phyloP scores from a whole-genome alignment of 768 basidiomycete species.

The Auricularia sp. region DNA sequence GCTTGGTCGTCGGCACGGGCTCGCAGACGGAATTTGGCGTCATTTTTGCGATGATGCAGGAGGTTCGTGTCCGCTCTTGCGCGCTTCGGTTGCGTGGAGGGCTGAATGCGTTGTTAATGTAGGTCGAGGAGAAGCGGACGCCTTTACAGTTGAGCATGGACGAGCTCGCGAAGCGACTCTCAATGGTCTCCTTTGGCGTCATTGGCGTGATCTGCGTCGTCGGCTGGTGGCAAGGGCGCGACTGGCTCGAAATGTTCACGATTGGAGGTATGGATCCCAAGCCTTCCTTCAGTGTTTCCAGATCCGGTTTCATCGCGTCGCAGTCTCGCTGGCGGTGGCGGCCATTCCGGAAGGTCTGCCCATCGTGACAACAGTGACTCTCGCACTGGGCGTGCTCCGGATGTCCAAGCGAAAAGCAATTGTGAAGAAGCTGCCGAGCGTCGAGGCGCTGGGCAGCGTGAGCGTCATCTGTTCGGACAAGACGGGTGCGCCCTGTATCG shows the following conservation, averaged over 20 bases:
- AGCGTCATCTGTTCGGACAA: slow-evolving; percentile 99
- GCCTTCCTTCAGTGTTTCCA: too few species aligned
- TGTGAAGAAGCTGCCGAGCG: slow-evolving; percentile 92
- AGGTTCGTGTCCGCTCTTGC: slow-evolving; percentile 39
- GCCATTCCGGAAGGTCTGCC: slow-evolving; percentile 96
- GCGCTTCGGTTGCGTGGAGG: background rate
- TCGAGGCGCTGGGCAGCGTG: slow-evolving; percentile 87
- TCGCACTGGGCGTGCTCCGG: slow-evolving; percentile 85
- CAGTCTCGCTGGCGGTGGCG: slow-evolving; percentile 95
- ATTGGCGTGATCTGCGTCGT: slow-evolving; percentile 91
- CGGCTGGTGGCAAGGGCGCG: slow-evolving; percentile 72
- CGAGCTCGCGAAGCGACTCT: slow-evolving; percentile 87
- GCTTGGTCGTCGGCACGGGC: slow-evolving; percentile 80
- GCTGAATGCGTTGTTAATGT: too few species aligned
- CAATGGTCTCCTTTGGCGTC: slow-evolving; percentile 82
- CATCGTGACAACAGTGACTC: slow-evolving; percentile 93
- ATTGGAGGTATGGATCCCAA: slow-evolving; percentile 67
- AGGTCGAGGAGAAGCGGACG: slow-evolving; percentile 81
- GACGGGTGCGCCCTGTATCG: slow-evolving; percentile 47
- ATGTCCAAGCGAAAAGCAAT: slow-evolving; percentile 95
- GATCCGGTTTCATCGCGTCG: background rate
- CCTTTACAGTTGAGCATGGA: slow-evolving; percentile 93
- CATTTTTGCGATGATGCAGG: slow-evolving; percentile 97
- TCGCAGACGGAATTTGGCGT: slow-evolving; percentile 88
- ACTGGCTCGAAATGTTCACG: slow-evolving; percentile 98